Evolutionary conservation across 306 rosid genomes (phyloP).

Genomic region (Mimosa bimucronata): DNA sequence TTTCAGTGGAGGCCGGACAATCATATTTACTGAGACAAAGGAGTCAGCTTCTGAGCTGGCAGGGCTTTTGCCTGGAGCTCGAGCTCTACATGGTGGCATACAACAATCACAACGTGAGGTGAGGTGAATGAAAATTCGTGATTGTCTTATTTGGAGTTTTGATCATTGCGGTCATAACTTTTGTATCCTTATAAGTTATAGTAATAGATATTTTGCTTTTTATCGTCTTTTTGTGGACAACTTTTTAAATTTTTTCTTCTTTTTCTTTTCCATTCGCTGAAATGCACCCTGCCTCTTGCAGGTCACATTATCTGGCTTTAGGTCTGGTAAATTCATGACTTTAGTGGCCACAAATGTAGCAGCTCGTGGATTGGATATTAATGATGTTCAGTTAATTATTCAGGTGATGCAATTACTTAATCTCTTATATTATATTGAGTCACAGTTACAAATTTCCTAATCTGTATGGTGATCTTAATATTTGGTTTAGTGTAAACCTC

Average conservation of each 20-base stretch:
- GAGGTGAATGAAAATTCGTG: too few species aligned
- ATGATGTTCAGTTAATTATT: constrained; percentile 86
- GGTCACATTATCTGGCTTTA: constrained; percentile 83
- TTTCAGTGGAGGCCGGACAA: constrained; percentile 86
- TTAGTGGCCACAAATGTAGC: constrained; percentile 98
- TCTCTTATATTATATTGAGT: background rate
- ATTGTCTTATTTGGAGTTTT: too few species aligned
- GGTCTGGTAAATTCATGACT: constrained; percentile 79
- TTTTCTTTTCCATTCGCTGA: background rate
- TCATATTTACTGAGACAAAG: constrained; percentile 87
- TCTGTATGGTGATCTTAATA: constrained; percentile 36
- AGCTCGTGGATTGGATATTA: constrained; percentile 90
- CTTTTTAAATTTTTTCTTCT: background rate
- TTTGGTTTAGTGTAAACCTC: constrained; percentile 82
- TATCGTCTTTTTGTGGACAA: background rate
- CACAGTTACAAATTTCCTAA: constrained; percentile 12
- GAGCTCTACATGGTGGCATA: constrained; percentile 87
- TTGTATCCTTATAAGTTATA: constrained; percentile 14
- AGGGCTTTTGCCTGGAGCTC: constrained; percentile 75
- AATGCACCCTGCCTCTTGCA: constrained; percentile 41
- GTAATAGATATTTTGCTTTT: too few species aligned
- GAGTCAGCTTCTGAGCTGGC: constrained; percentile 83
- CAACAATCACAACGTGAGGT: constrained; percentile 89
- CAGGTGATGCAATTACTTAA: constrained; percentile 50
- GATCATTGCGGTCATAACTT: too few species aligned